These are phyloP conservation scores for Neostapfia colusana DNA, from an alignment of 176 grass and related monocot species.

Conservation along the genomic window DNA sequence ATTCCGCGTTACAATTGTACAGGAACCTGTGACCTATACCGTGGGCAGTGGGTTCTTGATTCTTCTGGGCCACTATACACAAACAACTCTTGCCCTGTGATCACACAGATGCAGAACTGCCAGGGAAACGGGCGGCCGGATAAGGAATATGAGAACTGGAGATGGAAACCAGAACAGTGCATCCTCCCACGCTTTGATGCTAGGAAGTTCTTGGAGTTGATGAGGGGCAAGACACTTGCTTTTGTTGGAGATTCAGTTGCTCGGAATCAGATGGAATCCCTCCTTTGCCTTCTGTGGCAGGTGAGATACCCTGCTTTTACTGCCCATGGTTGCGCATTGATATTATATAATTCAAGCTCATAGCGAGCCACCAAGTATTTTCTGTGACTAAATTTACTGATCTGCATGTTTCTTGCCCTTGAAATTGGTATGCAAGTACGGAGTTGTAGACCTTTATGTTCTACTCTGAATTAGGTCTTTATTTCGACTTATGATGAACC, in stretches of 20 bases:
- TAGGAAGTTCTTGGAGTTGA: slow-evolving; percentile 81
- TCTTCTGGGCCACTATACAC: slow-evolving; percentile 67
- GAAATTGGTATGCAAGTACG: background rate
- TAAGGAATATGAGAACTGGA: slow-evolving; percentile 84
- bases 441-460: slow-evolving; percentile 25
- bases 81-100: slow-evolving; percentile 88
- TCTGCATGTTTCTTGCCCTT: background rate
- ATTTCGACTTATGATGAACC: background rate
- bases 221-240: slow-evolving; percentile 88
- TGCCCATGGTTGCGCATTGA: slow-evolving; percentile 5
- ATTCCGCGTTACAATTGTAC: slow-evolving; percentile 24
- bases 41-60: slow-evolving; percentile 75
- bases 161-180: slow-evolving; percentile 83
- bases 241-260: slow-evolving; percentile 95
- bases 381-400: slow-evolving; percentile 3
- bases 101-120: slow-evolving; percentile 90
- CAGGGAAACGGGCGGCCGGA: slow-evolving; percentile 90
- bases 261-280: slow-evolving; percentile 94
- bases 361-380: background rate
- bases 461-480: background rate
- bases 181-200: slow-evolving; percentile 72
- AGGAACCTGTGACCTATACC: slow-evolving; percentile 78
- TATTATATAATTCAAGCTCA: background rate
- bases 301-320: slow-evolving; percentile 34
- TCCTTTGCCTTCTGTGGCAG: slow-evolving; percentile 93